phyloP scores from a whole-genome alignment of 108 stramenopile genomes.

The Fistulifera pelliculosa region DNA sequence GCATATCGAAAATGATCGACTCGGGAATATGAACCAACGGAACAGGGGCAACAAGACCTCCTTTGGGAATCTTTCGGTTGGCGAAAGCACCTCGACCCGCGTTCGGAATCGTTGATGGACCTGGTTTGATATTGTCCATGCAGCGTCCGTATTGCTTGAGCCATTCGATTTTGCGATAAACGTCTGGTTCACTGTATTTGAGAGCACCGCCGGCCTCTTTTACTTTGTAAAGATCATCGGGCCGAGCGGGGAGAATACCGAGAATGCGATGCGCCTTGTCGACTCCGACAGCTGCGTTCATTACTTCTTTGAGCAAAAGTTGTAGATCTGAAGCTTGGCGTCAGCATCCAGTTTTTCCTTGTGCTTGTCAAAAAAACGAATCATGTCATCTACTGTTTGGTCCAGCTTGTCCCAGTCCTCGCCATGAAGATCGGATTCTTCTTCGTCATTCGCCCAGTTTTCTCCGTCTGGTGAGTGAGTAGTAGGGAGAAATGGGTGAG shows the following conservation, averaged over 20 bases:
- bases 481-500: background rate
- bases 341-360: conserved; percentile 38
- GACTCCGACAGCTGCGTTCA: conserved; percentile 51
- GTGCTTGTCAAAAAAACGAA: conserved; percentile 64
- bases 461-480: conserved; percentile 47
- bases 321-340: conserved; percentile 55
- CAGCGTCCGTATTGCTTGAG: conserved; percentile 65
- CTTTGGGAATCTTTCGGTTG: conserved; percentile 40
- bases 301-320: conserved; percentile 21
- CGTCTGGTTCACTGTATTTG: conserved; percentile 25
- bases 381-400: conserved; percentile 51
- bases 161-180: conserved; percentile 37
- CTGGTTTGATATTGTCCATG: conserved; percentile 65
- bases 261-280: conserved; percentile 22
- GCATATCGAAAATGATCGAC: conserved; percentile 38
- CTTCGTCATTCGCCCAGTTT: conserved; percentile 42
- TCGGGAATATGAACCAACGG: conserved; percentile 65
- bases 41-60: conserved; percentile 54
- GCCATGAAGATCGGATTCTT: conserved; percentile 30
- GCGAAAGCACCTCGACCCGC: conserved; percentile 83
- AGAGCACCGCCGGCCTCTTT: conserved; percentile 48
- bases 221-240: conserved; percentile 40
- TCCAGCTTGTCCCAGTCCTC: conserved; percentile 63
- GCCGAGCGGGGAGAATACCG: conserved; percentile 41
- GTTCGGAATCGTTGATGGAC: conserved; percentile 60